phyloP scores from a whole-genome alignment of 306 rosid species.

The Aeschynomene evenia region DNA sequence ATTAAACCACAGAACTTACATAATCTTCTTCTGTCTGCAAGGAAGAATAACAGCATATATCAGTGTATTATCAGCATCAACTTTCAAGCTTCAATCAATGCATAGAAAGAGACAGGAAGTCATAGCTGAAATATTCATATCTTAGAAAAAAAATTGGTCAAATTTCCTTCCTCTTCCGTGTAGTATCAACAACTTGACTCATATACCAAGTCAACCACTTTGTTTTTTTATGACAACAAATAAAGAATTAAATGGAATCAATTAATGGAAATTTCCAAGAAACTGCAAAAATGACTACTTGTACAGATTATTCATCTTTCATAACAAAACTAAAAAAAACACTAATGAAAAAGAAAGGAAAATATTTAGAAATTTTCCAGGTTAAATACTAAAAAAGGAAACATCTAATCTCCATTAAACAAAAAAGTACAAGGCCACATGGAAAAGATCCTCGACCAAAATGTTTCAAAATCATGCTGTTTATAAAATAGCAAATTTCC shows the following conservation, averaged over 20 bases:
- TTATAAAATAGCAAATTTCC: background rate
- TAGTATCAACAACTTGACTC: constrained; percentile 33
- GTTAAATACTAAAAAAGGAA: constrained; percentile 2
- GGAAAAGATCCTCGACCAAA: constrained; percentile 9
- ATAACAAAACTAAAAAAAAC: background rate
- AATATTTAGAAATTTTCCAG: constrained; percentile 6
- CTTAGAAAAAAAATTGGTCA: constrained; percentile 20
- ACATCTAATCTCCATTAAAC: background rate
- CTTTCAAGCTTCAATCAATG: constrained; percentile 10
- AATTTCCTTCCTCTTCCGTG: constrained; percentile 22
- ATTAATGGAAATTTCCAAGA: constrained; percentile 22
- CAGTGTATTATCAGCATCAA: constrained; percentile 19
- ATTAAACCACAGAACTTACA: constrained; percentile 23
- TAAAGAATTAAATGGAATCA: constrained; percentile 5
- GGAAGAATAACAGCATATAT: constrained; percentile 26
- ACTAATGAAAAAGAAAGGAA: background rate
- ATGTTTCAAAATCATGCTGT: background rate
- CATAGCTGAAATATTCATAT: background rate
- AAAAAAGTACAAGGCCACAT: constrained; percentile 4
- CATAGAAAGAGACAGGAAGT: constrained; percentile 23
- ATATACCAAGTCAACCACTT: constrained; percentile 25
- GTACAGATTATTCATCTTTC: constrained; percentile 18
- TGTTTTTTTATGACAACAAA: background rate
- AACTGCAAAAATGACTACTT: constrained; percentile 29
- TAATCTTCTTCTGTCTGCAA: constrained; percentile 39